phyloP scores from a whole-genome alignment of 2,329 filamentous ascomycete species.

The Talaromyces sp. region DNA sequence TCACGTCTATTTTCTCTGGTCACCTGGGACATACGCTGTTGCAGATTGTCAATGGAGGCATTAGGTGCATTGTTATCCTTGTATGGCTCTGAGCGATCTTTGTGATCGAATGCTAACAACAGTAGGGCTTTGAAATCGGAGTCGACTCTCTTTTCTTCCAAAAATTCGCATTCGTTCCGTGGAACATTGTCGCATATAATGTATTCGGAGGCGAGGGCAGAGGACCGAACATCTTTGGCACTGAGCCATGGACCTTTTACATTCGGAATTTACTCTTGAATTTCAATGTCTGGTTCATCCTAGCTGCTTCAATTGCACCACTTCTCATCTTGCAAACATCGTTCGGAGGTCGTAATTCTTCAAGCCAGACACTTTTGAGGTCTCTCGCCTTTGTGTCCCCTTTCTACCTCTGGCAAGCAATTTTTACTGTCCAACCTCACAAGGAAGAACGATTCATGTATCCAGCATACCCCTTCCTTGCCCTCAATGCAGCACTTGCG shows the following conservation, averaged over 20 bases:
- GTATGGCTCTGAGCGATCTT: slow-evolving; percentile 50
- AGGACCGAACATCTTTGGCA: slow-evolving; percentile 90
- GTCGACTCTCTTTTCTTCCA: slow-evolving; percentile 85
- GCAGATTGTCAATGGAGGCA: slow-evolving; percentile 65
- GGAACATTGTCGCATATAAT: slow-evolving; percentile 96
- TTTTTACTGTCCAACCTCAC: slow-evolving; percentile 90
- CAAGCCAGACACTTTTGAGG: slow-evolving; percentile 69
- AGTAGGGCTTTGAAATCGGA: slow-evolving; percentile 64
- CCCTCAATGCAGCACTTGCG: slow-evolving; percentile 81
- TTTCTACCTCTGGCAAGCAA: slow-evolving; percentile 90
- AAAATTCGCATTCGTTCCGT: slow-evolving; percentile 71
- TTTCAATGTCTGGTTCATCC: slow-evolving; percentile 90
- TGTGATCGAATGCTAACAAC: slow-evolving; percentile 28
- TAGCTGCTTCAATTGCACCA: slow-evolving; percentile 73
- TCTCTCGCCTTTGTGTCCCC: slow-evolving; percentile 76
- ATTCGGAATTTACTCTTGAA: slow-evolving; percentile 86
- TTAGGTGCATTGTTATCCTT: slow-evolving; percentile 66
- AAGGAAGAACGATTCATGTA: slow-evolving; percentile 99
- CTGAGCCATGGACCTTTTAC: slow-evolving; percentile 96
- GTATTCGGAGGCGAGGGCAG: slow-evolving; percentile 74
- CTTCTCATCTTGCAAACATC: slow-evolving; percentile 72
- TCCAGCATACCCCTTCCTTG: slow-evolving; percentile 85
- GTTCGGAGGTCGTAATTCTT: slow-evolving; percentile 57
- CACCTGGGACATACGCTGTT: slow-evolving; percentile 60
- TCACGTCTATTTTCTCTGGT: slow-evolving; percentile 55